phyloP scores from a whole-genome alignment of 257 asterid genomes.

The Jaltomata sinuosa region DNA sequence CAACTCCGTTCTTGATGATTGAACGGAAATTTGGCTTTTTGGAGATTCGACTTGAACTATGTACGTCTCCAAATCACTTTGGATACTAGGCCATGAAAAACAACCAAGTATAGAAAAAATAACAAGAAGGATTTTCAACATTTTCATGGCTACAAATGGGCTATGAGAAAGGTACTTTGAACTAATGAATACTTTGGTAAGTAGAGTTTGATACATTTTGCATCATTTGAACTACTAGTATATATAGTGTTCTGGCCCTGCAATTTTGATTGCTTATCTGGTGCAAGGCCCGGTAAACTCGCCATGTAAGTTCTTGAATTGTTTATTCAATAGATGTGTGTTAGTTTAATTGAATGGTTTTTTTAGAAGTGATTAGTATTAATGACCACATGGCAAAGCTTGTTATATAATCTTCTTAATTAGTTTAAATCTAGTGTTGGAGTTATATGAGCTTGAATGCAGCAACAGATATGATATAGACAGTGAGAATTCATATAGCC shows the following conservation, averaged over 20 bases:
- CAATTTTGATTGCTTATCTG: too few relatives aligned
- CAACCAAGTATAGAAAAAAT: neutral
- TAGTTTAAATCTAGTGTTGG: neutral
- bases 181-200: neutral
- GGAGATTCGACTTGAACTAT: constrained; percentile 33
- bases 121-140: neutral
- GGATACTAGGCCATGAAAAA: neutral
- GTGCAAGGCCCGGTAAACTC: too few relatives aligned
- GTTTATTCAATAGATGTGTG: neutral
- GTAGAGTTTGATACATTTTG: neutral
- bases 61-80: constrained; percentile 14
- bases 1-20: neutral
- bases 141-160: neutral
- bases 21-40: neutral
- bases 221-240: neutral
- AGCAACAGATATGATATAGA: neutral
- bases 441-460: neutral
- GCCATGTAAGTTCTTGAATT: neutral
- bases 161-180: neutral
- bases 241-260: neutral
- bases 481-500: neutral
- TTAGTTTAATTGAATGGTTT: neutral
- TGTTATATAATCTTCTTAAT: neutral
- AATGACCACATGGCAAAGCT: neutral
- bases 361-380: neutral